Evolutionary conservation across 129 eudicot species (phyloP).

Genomic region (Chrysanthemum seticuspe): DNA sequence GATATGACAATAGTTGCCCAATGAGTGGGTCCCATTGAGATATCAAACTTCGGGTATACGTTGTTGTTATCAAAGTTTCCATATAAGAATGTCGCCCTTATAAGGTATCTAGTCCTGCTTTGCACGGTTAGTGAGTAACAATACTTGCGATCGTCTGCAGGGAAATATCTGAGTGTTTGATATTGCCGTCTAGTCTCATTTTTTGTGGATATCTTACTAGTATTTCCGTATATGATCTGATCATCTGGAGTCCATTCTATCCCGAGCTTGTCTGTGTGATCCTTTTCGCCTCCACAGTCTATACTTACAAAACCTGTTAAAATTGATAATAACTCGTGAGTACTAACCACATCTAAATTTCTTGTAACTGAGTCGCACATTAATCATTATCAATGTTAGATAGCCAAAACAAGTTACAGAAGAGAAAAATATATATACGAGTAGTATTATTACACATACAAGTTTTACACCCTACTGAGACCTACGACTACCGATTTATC

Average conservation of each 20-base stretch:
- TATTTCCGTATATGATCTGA: constrained; percentile 41
- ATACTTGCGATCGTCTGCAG: constrained; percentile 68
- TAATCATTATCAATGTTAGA: too few species aligned
- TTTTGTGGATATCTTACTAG: constrained; percentile 46
- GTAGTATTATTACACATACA: too few species aligned
- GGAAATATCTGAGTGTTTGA: constrained; percentile 59
- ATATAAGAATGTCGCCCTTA: constrained; percentile 79
- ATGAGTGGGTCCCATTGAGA: constrained; percentile 77
- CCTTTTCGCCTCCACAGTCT: constrained; percentile 68
- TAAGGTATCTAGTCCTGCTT: constrained; percentile 67
- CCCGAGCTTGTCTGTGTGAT: constrained; percentile 64
- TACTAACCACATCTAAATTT: neutral
- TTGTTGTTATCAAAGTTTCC: constrained; percentile 73
- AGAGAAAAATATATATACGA: too few species aligned
- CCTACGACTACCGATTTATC: too few species aligned
- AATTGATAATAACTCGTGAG: neutral
- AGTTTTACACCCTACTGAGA: too few species aligned
- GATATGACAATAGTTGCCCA: constrained; percentile 87
- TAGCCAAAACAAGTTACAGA: too few species aligned
- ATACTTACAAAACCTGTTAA: constrained; percentile 69
- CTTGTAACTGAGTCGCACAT: too few species aligned
- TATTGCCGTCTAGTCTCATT: constrained; percentile 58
- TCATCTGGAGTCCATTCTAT: constrained; percentile 67
- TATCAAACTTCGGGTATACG: constrained; percentile 79
- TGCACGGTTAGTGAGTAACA: constrained; percentile 68